These are phyloP conservation scores for Aspergillus ochraceoroseus DNA, from an alignment of 2,329 filamentous ascomycete species.

Conservation along the genomic window DNA sequence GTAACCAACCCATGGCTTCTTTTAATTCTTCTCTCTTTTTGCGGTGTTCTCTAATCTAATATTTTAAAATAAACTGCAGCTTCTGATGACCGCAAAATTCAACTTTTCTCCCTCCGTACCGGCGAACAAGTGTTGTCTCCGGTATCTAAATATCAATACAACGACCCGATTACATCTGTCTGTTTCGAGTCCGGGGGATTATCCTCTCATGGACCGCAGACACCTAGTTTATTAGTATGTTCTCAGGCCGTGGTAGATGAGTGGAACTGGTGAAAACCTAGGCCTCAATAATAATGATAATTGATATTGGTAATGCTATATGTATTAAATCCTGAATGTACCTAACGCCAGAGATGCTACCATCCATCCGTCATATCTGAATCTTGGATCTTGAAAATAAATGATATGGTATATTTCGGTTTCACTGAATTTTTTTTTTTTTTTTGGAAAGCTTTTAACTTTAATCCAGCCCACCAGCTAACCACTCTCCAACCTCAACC, in stretches of 20 bases:
- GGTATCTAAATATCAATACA: constrained; percentile 25
- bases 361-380: too few relatives aligned
- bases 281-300: background rate
- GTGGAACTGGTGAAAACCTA: constrained; percentile 34
- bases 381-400: too few relatives aligned
- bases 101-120: constrained; percentile 38
- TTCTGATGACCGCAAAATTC: constrained; percentile 32
- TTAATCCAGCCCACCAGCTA: constrained; percentile 39
- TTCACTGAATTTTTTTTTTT: background rate
- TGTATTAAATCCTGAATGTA: constrained; percentile 2
- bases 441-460: background rate
- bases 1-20: constrained; percentile 2
- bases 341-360: constrained; percentile 2
- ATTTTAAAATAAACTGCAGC: too few relatives aligned
- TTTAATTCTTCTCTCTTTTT: background rate
- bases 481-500: constrained; percentile 45
- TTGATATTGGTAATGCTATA: constrained; percentile 1
- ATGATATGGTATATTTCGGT: background rate
- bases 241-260: constrained; percentile 33
- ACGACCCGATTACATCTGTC: constrained; percentile 26
- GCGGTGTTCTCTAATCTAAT: background rate
- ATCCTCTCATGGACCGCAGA: constrained; percentile 25
- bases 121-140: constrained; percentile 33
- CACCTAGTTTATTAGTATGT: constrained; percentile 35
- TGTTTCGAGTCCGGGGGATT: constrained; percentile 33